Percentiles rank a stretch among this genome's conserved stretches.
Evolutionary conservation across 192 early-diverging fungal genomes (phyloP).

Genomic region (Dispira simplex): DNA sequence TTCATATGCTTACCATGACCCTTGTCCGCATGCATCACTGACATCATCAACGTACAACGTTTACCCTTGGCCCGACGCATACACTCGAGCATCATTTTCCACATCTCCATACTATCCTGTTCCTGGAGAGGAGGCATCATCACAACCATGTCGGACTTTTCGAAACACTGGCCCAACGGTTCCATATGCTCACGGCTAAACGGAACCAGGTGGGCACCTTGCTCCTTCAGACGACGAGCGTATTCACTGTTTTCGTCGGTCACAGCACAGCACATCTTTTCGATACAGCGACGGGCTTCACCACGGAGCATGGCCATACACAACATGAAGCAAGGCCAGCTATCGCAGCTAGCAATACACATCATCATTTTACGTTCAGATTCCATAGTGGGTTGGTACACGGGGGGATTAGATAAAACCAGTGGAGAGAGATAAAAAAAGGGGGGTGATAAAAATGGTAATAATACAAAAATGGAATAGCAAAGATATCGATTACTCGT

Average conservation of each 20-base stretch:
- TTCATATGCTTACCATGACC: too few species aligned
- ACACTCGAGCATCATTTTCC: too few species aligned
- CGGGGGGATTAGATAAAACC: not conserved
- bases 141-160: too few species aligned
- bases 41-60: too few species aligned
- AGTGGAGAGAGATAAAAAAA: not conserved
- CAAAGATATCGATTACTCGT: too few species aligned
- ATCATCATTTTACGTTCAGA: not conserved
- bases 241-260: not conserved
- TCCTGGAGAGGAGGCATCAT: too few species aligned
- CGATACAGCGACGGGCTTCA: not conserved
- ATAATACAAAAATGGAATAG: too few species aligned
- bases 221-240: not conserved
- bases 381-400: not conserved
- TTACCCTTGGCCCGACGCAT: too few species aligned
- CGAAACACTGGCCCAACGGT: too few species aligned
- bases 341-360: not conserved
- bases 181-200: not conserved
- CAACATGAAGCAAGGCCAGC: not conserved
- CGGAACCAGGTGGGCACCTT: not conserved
- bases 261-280: not conserved
- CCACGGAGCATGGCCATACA: not conserved
- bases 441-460: not conserved
- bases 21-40: too few species aligned
- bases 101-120: too few species aligned